These are phyloP conservation scores for Penicillium simplicissimum DNA, from an alignment of 495 filamentous ascomycete species.

Conservation along the genomic window DNA sequence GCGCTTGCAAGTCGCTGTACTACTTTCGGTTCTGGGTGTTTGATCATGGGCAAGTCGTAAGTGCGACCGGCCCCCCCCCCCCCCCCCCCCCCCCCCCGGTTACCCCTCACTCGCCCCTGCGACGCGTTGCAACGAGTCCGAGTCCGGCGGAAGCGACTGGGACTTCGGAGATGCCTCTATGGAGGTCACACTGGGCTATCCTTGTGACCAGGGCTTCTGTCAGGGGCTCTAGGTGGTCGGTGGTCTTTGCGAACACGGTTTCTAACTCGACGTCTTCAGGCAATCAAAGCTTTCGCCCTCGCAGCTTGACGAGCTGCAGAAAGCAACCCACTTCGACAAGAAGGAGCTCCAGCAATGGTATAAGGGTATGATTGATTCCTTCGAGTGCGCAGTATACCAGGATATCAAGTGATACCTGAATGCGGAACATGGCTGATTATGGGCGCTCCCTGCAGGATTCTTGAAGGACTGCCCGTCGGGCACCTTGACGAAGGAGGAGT, in stretches of 20 bases:
- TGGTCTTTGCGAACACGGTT: not conserved
- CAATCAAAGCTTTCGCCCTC: slow-evolving; percentile 94
- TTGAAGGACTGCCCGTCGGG: slow-evolving; percentile 97
- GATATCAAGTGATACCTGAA: not conserved
- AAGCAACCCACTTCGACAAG: slow-evolving; percentile 98
- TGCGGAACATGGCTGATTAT: no score
- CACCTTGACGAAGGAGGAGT: slow-evolving; percentile 95
- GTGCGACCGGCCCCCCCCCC: slow-evolving; percentile 16
- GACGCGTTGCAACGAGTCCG: slow-evolving; percentile 1
- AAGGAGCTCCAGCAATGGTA: slow-evolving; percentile 99
- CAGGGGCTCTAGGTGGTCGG: not conserved
- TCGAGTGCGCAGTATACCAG: not conserved
- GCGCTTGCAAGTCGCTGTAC: not conserved
- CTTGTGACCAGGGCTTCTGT: not conserved
- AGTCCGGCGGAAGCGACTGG: slow-evolving; percentile 7
- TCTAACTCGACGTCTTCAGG: slow-evolving; percentile 39
- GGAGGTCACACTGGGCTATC: not conserved
- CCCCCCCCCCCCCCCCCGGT: not conserved
- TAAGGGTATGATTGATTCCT: slow-evolving; percentile 63
- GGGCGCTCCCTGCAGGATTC: slow-evolving; percentile 63
- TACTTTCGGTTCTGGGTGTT: slow-evolving; percentile 12
- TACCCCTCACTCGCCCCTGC: slow-evolving; percentile 13
- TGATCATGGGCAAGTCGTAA: slow-evolving; percentile 51
- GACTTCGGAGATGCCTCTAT: slow-evolving; percentile 1
- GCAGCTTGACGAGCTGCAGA: slow-evolving; percentile 92